Conservation (phyloP, 257 asterid species). For the Jacaranda copaia region DNA sequence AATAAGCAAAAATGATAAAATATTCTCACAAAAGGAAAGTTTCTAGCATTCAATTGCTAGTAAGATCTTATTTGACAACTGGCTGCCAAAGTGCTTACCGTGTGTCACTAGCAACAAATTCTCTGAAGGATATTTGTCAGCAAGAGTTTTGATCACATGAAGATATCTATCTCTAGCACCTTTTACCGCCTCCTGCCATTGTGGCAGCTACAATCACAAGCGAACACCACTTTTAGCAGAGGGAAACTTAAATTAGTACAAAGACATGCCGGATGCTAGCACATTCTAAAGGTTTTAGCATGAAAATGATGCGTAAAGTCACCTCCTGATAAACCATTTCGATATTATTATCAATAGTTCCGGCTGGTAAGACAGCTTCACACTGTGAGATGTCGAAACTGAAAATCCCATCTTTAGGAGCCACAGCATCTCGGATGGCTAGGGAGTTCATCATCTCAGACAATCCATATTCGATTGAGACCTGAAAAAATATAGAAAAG, state of each 20-base stretch:
- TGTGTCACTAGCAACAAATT: constrained; percentile 89
- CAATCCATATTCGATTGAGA: constrained; percentile 80
- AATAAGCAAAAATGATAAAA: too few relatives aligned
- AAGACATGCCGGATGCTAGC: neutral
- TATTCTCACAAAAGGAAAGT: too few relatives aligned
- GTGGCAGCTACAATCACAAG: constrained; percentile 62
- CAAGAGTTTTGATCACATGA: constrained; percentile 68
- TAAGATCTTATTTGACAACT: too few relatives aligned
- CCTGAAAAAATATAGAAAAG: constrained; percentile 48
- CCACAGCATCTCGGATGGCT: constrained; percentile 68
- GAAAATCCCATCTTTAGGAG: constrained; percentile 80
- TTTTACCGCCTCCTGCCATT: constrained; percentile 69
- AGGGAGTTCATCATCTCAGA: constrained; percentile 78
- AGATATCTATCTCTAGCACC: constrained; percentile 70
- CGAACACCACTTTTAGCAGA: constrained; percentile 23
- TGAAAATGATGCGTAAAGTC: constrained; percentile 3
- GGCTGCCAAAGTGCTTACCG: constrained; percentile 52
- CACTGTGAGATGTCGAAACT: constrained; percentile 66
- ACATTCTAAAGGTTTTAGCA: neutral
- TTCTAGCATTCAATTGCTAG: too few relatives aligned
- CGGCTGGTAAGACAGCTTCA: constrained; percentile 73
- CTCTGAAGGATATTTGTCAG: constrained; percentile 82
- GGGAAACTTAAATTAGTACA: neutral
- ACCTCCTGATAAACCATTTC: constrained; percentile 74
- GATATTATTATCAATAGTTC: constrained; percentile 59